Base-by-base conservation (phyloP, 257 asterid genomes). In the Solanum dulcamara region DNA sequence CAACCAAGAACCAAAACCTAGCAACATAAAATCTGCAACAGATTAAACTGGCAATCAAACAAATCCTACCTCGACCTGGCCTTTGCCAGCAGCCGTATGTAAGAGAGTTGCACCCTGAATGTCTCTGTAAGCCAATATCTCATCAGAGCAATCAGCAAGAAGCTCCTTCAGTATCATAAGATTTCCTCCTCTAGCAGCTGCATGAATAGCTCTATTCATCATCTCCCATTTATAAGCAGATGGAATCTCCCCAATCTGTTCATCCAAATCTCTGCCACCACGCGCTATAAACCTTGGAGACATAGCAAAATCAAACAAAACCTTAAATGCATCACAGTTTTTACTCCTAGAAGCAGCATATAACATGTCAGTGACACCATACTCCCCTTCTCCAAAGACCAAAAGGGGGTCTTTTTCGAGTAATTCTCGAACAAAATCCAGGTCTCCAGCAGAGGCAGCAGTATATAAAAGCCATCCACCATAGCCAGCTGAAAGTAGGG, bases 171-270 rank as follows among this genome's bases (percentile, higher is more conserved):
- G 62, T 80, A 94, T 40, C 88, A 64, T 51, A 84, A 94, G 46
- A 89, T 94, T 97, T 4, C 98, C 99, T 24, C 98, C 99, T 86
- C 98, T 94, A 0, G 99, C 97, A n/a, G 97, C 97, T 9, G 98
- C 97, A 85, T 97, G 98, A 81, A 94, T 84, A 42, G 98, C 98
- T 37, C 98, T 90, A 42, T 93, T 94, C 92, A 85, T 87, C 80
- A 95, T 95, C 89, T 97, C 99, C 91, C 89, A 22, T 88, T 91
- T 95, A 80, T 93, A 95, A 81, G 92, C 97, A 33, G 89, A 33
- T 2, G 98, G 98, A 66, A 93, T 83, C 55, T 89, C 95, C 86
- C 89, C 96, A 14, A n/a, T 26, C n/a, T 88, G 91, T 67, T 86
- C 93, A 87, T 89, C 97, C 37, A 77, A 46, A 32, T 80, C 93